phyloP scores from a whole-genome alignment of 2,329 filamentous ascomycete species.

The Zymoseptoria brevis region DNA sequence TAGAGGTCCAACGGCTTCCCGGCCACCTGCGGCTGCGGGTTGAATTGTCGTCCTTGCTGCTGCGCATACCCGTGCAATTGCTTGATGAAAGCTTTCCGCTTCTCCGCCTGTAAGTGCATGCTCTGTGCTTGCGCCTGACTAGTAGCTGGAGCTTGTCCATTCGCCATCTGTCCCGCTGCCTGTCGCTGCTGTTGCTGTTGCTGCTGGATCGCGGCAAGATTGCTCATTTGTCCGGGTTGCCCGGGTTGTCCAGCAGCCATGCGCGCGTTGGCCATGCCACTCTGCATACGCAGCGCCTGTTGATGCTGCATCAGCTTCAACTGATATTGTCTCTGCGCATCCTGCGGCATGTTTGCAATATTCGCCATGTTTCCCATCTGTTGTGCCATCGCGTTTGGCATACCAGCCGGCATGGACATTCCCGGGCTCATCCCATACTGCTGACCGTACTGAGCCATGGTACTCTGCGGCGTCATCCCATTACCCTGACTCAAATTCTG shows the following conservation, averaged over 20 bases:
- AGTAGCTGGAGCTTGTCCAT: slow-evolving; percentile 1
- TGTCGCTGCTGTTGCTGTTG: slow-evolving; percentile 16
- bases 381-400: slow-evolving; percentile 30
- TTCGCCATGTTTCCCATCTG: slow-evolving; percentile 21
- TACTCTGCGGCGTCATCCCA: slow-evolving; percentile 19
- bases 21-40: slow-evolving; percentile 63
- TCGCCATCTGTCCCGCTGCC: slow-evolving; percentile 11
- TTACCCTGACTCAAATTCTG: slow-evolving; percentile 13
- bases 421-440: slow-evolving; percentile 30
- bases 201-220: slow-evolving; percentile 14
- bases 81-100: slow-evolving; percentile 47
- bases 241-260: slow-evolving; percentile 5
- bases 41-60: slow-evolving; percentile 62
- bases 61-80: slow-evolving; percentile 72
- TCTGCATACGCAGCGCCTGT: slow-evolving; percentile 48
- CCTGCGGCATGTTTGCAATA: slow-evolving; percentile 36
- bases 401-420: slow-evolving; percentile 23
- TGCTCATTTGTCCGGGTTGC: slow-evolving; percentile 23
- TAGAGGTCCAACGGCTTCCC: slow-evolving; percentile 68
- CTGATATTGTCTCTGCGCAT: slow-evolving; percentile 74
- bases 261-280: slow-evolving; percentile 25
- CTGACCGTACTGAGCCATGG: slow-evolving; percentile 33
- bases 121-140: slow-evolving; percentile 8
- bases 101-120: slow-evolving; percentile 19
- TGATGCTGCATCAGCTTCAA: slow-evolving; percentile 75